Evolutionary conservation across 2,329 filamentous ascomycete genomes (phyloP).

Genomic region (Aspergillus proliferans): DNA sequence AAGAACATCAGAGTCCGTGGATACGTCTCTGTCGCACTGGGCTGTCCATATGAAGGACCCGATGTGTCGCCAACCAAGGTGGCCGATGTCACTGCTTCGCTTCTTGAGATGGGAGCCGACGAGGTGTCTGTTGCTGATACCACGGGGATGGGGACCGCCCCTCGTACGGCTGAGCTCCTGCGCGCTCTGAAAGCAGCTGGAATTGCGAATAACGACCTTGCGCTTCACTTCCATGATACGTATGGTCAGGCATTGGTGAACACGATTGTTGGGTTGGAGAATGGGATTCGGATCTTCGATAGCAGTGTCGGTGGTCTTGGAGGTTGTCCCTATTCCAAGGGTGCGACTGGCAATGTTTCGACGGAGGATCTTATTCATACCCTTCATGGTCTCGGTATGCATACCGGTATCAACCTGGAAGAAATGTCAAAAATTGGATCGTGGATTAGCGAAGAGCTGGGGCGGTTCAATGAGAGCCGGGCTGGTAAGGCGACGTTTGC

Average conservation of each 20-base stretch:
- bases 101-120: slow-evolving; percentile 60
- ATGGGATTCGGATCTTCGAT: slow-evolving; percentile 59
- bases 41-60: slow-evolving; percentile 61
- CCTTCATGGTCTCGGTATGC: slow-evolving; percentile 54
- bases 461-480: slow-evolving; percentile 47
- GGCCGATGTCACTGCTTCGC: slow-evolving; percentile 53
- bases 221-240: slow-evolving; percentile 62
- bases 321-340: slow-evolving; percentile 60
- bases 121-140: slow-evolving; percentile 62
- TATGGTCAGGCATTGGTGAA: slow-evolving; percentile 61
- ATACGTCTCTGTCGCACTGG: slow-evolving; percentile 59
- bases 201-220: slow-evolving; percentile 54
- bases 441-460: slow-evolving; percentile 52
- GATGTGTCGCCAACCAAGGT: slow-evolving; percentile 55
- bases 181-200: slow-evolving; percentile 55
- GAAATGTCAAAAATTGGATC: slow-evolving; percentile 51
- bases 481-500: slow-evolving; percentile 49
- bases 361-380: slow-evolving; percentile 59
- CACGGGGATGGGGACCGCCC: slow-evolving; percentile 62
- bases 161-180: slow-evolving; percentile 53
- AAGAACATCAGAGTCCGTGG: slow-evolving; percentile 55
- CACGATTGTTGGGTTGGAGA: slow-evolving; percentile 55
- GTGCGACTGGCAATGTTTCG: slow-evolving; percentile 60
- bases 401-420: slow-evolving; percentile 53
- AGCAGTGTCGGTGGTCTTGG: slow-evolving; percentile 58